A percentile compares a stretch with the other conserved stretches of the same genome.
These are phyloP conservation scores for Pisolithus orientalis DNA, from an alignment of 768 basidiomycete species.

Conservation along the genomic window DNA sequence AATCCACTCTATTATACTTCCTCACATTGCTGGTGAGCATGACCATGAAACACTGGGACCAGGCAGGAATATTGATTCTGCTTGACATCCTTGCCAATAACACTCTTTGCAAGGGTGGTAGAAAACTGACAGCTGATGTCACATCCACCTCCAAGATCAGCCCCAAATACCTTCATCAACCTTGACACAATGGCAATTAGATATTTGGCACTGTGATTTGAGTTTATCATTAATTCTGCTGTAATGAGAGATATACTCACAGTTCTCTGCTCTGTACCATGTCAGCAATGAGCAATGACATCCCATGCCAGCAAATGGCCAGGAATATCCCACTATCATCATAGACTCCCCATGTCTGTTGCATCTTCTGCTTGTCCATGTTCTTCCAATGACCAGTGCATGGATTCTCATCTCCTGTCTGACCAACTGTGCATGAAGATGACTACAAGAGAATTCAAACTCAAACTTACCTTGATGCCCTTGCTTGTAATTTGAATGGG, in stretches of 20 bases:
- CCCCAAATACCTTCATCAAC: slow-evolving; percentile 5
- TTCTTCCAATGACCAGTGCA: neutral
- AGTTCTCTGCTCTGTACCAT: slow-evolving; percentile 13
- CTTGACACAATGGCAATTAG: slow-evolving; percentile 7
- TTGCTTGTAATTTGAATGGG: too few species aligned
- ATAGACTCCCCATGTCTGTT: slow-evolving; percentile 29
- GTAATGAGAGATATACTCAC: neutral
- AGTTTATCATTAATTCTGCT: too few species aligned
- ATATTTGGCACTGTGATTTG: slow-evolving; percentile 15
- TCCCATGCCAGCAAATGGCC: slow-evolving; percentile 28
- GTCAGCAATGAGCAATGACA: slow-evolving; percentile 22
- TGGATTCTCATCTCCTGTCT: neutral
- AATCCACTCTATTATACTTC: too few species aligned
- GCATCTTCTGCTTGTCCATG: neutral
- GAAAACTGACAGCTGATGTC: slow-evolving; percentile 17
- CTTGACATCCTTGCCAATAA: neutral
- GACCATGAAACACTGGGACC: slow-evolving; percentile 15
- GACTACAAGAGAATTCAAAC: too few species aligned
- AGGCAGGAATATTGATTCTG: slow-evolving; percentile 1
- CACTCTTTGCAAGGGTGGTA: slow-evolving; percentile 8
- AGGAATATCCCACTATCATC: slow-evolving; percentile 34
- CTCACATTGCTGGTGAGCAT: slow-evolving; percentile 18
- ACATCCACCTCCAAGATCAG: slow-evolving; percentile 10
- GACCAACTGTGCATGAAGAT: too few species aligned
- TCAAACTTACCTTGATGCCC: too few species aligned